These are phyloP conservation scores for Fennellomyces sp. DNA, from an alignment of 371 early-diverging fungal species.

Conservation along the genomic window DNA sequence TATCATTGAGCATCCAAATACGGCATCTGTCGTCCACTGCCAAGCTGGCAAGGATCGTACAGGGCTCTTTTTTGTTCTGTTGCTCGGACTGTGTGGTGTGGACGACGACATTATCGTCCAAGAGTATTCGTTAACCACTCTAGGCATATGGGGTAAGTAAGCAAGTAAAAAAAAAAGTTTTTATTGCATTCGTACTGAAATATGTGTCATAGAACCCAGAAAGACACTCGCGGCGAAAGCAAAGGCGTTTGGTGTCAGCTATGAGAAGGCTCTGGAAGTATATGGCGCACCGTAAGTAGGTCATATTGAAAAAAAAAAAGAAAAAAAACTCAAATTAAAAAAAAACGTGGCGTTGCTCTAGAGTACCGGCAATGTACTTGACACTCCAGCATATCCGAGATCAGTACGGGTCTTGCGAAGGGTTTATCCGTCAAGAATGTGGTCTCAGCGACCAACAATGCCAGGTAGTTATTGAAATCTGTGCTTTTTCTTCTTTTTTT, in stretches of 20 bases:
- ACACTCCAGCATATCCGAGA: background rate
- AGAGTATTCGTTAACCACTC: constrained; percentile 71
- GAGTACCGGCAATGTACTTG: background rate
- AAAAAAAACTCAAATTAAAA: background rate
- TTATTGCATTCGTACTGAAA: background rate
- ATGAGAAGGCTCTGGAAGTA: background rate
- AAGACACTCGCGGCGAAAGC: background rate
- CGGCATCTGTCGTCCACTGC: constrained; percentile 80
- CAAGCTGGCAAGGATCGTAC: constrained; percentile 92
- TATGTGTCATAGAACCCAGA: background rate
- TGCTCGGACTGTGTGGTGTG: constrained; percentile 75
- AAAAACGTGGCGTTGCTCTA: background rate
- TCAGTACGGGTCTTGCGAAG: constrained; percentile 11
- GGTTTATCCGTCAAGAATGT: constrained; percentile 2
- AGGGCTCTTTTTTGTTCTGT: constrained; percentile 75
- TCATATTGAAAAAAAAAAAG: background rate
- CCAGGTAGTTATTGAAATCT: background rate
- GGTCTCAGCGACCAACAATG: background rate
- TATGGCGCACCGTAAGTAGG: background rate
- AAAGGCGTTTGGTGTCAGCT: background rate
- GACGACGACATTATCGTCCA: constrained; percentile 73
- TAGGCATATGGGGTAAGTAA: constrained; percentile 52
- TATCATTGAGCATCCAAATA: constrained; percentile 47
- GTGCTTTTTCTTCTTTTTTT: constrained; percentile 1
- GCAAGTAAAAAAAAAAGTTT: background rate